A percentile compares a stretch with the other conserved stretches of the same genome.
Conservation (phyloP, 2,329 filamentous ascomycete genomes). For the Pseudopyricularia cyperi region DNA sequence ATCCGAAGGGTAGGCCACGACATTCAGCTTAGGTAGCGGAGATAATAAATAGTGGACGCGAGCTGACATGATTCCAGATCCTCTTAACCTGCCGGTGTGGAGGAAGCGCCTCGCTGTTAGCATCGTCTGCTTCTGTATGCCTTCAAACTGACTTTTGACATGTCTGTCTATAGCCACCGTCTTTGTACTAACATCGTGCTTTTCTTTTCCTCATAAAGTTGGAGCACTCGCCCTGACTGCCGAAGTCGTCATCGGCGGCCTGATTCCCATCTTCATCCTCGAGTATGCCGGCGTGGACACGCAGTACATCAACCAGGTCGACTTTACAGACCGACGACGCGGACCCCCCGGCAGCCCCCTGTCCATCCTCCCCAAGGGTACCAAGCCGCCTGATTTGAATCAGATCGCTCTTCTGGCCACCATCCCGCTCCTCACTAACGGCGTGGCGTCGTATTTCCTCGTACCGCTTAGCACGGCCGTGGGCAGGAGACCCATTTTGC, state of each 20-base stretch:
- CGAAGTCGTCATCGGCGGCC: conserved; percentile 14
- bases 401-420: conserved; percentile 18
- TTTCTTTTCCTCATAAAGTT: conserved; percentile 2
- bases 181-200: background rate
- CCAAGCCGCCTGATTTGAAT: conserved; percentile 15
- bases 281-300: conserved; percentile 20
- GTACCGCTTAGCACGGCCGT: conserved; percentile 22
- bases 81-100: conserved; percentile 17
- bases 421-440: conserved; percentile 21
- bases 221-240: conserved; percentile 15
- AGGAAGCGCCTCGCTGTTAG: conserved; percentile 17
- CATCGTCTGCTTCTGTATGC: conserved; percentile 16
- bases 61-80: conserved; percentile 10
- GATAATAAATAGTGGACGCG: too few species aligned
- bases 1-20: conserved; percentile 8
- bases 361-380: conserved; percentile 15
- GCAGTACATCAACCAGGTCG: conserved; percentile 13
- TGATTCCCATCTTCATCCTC: conserved; percentile 20
- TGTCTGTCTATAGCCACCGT: background rate
- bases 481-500: conserved; percentile 21
- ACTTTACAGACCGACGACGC: conserved; percentile 7
- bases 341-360: conserved; percentile 11
- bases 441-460: conserved; percentile 21
- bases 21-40: too few species aligned
- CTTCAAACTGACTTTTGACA: background rate